phyloP scores from a whole-genome alignment of 108 stramenopile genomes.

The Nannochloropsis granulata region DNA sequence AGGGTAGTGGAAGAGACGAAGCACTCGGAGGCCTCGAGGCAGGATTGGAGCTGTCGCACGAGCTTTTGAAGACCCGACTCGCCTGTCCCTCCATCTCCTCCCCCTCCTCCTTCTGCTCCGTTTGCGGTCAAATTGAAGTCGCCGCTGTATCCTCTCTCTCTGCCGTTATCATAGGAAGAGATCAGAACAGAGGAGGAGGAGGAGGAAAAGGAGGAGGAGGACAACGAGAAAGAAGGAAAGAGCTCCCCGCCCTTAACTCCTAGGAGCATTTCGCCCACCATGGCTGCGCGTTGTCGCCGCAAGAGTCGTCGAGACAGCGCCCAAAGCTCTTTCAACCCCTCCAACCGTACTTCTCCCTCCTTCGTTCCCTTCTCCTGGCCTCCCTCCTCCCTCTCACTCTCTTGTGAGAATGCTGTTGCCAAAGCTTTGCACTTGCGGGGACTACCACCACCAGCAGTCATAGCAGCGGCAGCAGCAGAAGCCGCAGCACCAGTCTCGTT shows the following conservation, averaged over 20 bases:
- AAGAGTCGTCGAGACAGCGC: not conserved
- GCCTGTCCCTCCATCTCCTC: not conserved
- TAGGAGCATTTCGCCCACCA: not conserved
- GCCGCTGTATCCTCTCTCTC: too few relatives aligned
- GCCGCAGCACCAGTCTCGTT: not conserved
- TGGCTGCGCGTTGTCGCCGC: not conserved
- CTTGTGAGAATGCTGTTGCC: not conserved
- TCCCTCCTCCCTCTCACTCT: not conserved
- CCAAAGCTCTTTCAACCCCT: not conserved
- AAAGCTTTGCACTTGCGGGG: not conserved
- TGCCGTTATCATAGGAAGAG: not conserved
- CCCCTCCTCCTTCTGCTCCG: too few relatives aligned
- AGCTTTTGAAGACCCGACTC: not conserved
- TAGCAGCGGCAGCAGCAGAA: too few relatives aligned
- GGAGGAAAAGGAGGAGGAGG: not conserved
- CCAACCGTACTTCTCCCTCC: not conserved
- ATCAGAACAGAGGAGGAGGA: not conserved
- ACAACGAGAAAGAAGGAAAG: not conserved
- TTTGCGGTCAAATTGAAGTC: too few relatives aligned
- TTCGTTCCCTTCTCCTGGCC: not conserved
- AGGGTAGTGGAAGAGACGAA: not conserved
- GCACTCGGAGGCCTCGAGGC: not conserved
- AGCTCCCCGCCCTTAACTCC: not conserved
- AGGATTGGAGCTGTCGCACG: not conserved
- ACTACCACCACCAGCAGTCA: not conserved